phyloP scores from a whole-genome alignment of 2,329 filamentous ascomycete genomes.

The Diaporthe destruens region DNA sequence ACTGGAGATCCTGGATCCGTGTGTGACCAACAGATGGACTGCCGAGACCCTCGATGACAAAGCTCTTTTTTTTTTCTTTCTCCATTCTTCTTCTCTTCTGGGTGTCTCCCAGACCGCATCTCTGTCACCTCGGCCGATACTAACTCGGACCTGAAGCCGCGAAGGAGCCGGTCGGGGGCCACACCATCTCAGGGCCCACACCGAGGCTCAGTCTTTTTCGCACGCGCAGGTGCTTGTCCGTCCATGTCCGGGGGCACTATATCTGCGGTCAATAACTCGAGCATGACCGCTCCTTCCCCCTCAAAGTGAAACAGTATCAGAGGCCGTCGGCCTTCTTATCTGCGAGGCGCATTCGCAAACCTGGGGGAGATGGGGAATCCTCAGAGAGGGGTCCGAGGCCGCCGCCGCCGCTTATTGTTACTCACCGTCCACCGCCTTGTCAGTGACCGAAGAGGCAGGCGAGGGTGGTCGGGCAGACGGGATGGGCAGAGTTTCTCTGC shows the following conservation, averaged over 20 bases:
- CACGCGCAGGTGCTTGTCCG: conserved; percentile 16
- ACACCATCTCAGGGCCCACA: conserved; percentile 27
- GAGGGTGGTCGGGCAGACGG: conserved; percentile 21
- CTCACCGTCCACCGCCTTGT: conserved; percentile 36
- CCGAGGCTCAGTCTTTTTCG: conserved; percentile 15
- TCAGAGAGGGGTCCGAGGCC: conserved; percentile 30
- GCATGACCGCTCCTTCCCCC: conserved; percentile 25
- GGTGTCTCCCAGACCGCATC: conserved; percentile 17
- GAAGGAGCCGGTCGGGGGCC: conserved; percentile 26
- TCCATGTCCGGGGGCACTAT: conserved; percentile 34
- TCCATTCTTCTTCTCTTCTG: no score
- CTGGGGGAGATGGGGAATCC: conserved; percentile 17
- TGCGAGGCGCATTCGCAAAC: conserved; percentile 18
- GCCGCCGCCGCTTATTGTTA: conserved; percentile 23
- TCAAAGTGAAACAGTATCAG: conserved; percentile 36
- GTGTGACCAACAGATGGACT: conserved; percentile 25
- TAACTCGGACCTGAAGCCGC: conserved; percentile 18
- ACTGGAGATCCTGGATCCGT: conserved; percentile 23
- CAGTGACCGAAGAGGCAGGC: conserved; percentile 33
- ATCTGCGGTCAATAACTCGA: conserved; percentile 28
- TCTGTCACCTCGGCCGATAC: conserved; percentile 10
- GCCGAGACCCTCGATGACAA: conserved; percentile 29
- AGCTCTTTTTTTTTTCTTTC: background rate
- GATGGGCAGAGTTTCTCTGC: conserved; percentile 30
- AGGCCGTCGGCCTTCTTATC: conserved; percentile 31